These are phyloP conservation scores for Neofusicoccum ribis DNA, from an alignment of 2,329 filamentous ascomycete species.

Conservation along the genomic window DNA sequence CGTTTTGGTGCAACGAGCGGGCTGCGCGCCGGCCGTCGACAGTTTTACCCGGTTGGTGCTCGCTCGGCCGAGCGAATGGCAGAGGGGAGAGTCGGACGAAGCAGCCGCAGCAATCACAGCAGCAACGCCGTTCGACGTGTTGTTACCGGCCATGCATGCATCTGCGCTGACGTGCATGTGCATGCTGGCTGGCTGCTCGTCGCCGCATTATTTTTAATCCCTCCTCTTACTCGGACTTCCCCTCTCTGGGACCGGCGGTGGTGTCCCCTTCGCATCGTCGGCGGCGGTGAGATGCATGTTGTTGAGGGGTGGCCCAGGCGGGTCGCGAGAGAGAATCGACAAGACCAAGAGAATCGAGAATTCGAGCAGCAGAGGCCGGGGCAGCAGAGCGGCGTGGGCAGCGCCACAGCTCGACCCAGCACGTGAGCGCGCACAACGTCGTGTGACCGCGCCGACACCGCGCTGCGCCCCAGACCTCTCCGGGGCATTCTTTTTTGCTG, in stretches of 20 bases:
- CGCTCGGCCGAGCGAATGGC: not conserved
- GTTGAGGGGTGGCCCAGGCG: too few relatives aligned
- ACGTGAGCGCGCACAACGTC: not conserved
- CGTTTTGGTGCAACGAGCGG: too few relatives aligned
- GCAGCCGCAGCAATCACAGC: not conserved
- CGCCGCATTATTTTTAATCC: not conserved
- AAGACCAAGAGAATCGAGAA: too few relatives aligned
- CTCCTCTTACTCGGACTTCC: not conserved
- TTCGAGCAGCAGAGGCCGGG: too few relatives aligned
- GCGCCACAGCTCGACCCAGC: too few relatives aligned
- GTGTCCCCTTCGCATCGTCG: not conserved
- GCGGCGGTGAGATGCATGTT: too few relatives aligned
- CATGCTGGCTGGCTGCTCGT: not conserved
- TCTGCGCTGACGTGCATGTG: slow-evolving; percentile 8
- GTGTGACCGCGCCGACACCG: not conserved
- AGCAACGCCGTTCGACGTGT: not conserved
- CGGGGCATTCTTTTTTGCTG: not conserved
- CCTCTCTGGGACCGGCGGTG: not conserved
- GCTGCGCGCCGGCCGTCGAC: not conserved
- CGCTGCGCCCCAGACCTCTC: not conserved
- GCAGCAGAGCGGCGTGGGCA: too few relatives aligned
- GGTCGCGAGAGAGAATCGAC: too few relatives aligned
- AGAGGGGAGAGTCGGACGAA: not conserved
- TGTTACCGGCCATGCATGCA: not conserved
- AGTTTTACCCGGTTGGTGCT: not conserved